These are phyloP conservation scores for Myriosclerotinia duriaeana DNA, from an alignment of 2,329 filamentous ascomycete genomes.

Conservation along the genomic window DNA sequence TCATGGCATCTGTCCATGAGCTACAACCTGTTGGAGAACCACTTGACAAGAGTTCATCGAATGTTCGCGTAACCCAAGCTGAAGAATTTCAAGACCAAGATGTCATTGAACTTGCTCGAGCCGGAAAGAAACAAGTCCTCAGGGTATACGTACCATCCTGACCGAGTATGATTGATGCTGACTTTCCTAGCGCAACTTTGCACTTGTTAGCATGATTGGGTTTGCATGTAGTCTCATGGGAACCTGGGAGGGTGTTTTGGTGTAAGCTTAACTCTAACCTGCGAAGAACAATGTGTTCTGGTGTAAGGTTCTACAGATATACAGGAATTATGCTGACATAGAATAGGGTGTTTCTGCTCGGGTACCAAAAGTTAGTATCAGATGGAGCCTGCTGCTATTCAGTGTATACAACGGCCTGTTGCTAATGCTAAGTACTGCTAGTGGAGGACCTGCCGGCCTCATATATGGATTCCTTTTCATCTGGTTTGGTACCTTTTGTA, in stretches of 20 bases:
- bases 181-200: conserved; percentile 42
- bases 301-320: conserved; percentile 5
- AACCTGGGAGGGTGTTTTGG: conserved; percentile 53
- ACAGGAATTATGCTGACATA: not conserved
- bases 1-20: too few species aligned
- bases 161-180: too few species aligned
- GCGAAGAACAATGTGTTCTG: not conserved
- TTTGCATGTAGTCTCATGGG: conserved; percentile 52
- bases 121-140: conserved; percentile 30
- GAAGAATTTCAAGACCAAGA: not conserved
- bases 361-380: conserved; percentile 1
- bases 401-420: not conserved
- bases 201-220: conserved; percentile 51
- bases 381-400: not conserved
- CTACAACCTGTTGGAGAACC: not conserved
- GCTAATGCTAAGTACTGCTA: conserved; percentile 30
- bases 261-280: conserved; percentile 9
- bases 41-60: not conserved
- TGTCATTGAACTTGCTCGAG: conserved; percentile 4
- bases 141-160: conserved; percentile 35
- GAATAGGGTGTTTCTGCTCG: not conserved
- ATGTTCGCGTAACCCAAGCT: not conserved
- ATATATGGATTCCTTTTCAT: conserved; percentile 53
- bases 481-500: conserved; percentile 48
- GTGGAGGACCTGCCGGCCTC: conserved; percentile 54